These are phyloP conservation scores for Neofusicoccum kwambonambiense DNA, from an alignment of 2,329 filamentous ascomycete genomes.

Conservation along the genomic window DNA sequence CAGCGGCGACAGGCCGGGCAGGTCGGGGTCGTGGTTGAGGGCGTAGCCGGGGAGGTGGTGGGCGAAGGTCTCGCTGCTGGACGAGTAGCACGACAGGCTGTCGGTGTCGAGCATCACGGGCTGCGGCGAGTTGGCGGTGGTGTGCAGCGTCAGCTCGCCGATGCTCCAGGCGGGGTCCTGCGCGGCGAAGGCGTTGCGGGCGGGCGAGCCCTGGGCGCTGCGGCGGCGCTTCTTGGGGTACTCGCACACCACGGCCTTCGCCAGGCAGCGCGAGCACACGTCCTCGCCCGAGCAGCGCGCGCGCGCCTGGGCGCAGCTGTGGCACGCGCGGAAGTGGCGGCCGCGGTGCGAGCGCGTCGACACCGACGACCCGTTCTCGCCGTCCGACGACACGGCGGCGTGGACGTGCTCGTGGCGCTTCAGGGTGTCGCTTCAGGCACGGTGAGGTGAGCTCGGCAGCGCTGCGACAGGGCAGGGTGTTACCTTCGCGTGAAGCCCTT, in stretches of 20 bases:
- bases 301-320: constrained; percentile 16
- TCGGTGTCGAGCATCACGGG: background rate
- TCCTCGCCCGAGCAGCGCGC: constrained; percentile 16
- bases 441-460: constrained; percentile 1
- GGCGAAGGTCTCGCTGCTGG: constrained; percentile 4
- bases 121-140: background rate
- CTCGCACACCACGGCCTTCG: constrained; percentile 10
- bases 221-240: constrained; percentile 14
- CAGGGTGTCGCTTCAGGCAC: constrained; percentile 3
- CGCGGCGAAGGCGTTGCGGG: constrained; percentile 1
- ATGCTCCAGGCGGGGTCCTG: constrained; percentile 13
- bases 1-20: background rate
- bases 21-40: background rate
- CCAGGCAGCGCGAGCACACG: constrained; percentile 6
- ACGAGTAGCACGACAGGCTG: constrained; percentile 12
- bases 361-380: constrained; percentile 1
- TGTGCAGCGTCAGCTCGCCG: background rate
- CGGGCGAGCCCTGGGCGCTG: constrained; percentile 1
- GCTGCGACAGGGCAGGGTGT: background rate
- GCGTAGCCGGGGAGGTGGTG: constrained; percentile 1
- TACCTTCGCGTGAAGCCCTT: constrained; percentile 45
- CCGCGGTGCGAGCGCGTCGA: background rate
- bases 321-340: constrained; percentile 14
- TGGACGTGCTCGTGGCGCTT: constrained; percentile 13
- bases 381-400: constrained; percentile 8